Evolutionary conservation across 139 green algal genomes (phyloP), one percentile per base, ranked within the genome.

Genomic region (Klebsormidium nitens): DNA sequence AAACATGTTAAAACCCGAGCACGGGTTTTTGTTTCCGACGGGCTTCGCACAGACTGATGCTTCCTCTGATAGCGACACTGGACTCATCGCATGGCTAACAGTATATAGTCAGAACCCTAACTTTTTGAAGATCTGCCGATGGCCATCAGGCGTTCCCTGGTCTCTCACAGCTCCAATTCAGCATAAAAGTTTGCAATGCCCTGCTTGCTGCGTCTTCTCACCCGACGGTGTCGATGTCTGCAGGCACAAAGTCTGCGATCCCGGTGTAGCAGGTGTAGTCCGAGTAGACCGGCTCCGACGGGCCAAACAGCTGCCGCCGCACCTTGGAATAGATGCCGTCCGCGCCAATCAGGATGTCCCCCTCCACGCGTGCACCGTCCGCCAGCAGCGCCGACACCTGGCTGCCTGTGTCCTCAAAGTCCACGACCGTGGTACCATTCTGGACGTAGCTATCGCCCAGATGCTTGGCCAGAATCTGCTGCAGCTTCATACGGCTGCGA

Each of bases 301-400:
- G 28, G n/a, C 71, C 71, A 36, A 72, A 42, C 78, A 84, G 68
- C 64, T 81, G 48, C 34, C 14, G 5, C 5, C 79, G 69, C 39
- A 81, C 64, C 40, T 72, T 76, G 35, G 72, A 79, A 11, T 89
- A 85, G 76, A 98, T 98, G 62, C 93, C 93, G 74, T 98, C 93
- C 5, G 92, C 89, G 36, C 92, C 93, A 8, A 98, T 74, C 1
- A 98, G 83, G 56, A 97, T 36, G 75, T 98, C 90, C 2, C 87
- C 94, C 2, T 78, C 73, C 36, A 77, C 82, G 0, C 60, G 65
- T 6, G 73, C 68, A 11, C 92, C 92, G 69, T 95, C 85, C 48
- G 87, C 74, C 19, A 95, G 69, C 23, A 57, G 69, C 19, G 65
- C 64, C 0, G 34, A 26, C 32, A 79, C 71, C 71, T 78, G 69